Evolutionary conservation across 441 rosid genomes (phyloP).

Genomic region (Adansonia gregorii): DNA sequence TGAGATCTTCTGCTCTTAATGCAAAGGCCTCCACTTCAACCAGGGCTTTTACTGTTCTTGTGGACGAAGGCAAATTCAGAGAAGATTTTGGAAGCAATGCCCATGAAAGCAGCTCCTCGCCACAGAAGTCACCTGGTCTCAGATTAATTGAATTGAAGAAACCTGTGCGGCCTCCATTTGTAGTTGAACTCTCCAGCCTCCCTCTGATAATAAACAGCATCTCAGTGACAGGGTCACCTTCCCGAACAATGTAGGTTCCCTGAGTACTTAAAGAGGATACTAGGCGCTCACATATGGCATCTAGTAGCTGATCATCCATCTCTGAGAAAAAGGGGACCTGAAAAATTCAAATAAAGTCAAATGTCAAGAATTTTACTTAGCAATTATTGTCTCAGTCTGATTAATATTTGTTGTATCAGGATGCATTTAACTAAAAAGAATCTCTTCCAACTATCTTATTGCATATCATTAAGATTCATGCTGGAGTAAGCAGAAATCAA

Average conservation of each 20-base stretch:
- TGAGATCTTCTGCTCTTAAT: conserved; percentile 77
- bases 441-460: conserved; percentile 6
- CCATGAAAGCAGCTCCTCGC: conserved; percentile 94
- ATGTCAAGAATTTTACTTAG: not conserved
- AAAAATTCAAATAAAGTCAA: conserved; percentile 13
- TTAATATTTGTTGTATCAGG: not conserved
- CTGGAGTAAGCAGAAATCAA: not conserved
- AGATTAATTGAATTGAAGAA: conserved; percentile 81
- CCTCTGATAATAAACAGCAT: conserved; percentile 91
- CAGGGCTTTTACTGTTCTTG: conserved; percentile 72
- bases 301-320: conserved; percentile 91
- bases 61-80: conserved; percentile 78
- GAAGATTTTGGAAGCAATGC: conserved; percentile 76
- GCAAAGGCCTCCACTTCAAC: conserved; percentile 95
- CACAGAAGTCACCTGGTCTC: conserved; percentile 84
- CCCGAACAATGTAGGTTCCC: conserved; percentile 85
- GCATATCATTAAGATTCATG: not conserved
- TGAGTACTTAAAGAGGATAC: conserved; percentile 77
- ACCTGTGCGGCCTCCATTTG: conserved; percentile 85
- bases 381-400: not conserved
- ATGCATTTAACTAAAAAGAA: not conserved
- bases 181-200: conserved; percentile 78
- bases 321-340: conserved; percentile 92
- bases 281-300: conserved; percentile 88
- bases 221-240: conserved; percentile 88